Percentiles rank a stretch among this genome's conserved stretches.
Evolutionary conservation across 495 filamentous ascomycete species (phyloP).

Genomic region (Thermothielavioides terrestris): DNA sequence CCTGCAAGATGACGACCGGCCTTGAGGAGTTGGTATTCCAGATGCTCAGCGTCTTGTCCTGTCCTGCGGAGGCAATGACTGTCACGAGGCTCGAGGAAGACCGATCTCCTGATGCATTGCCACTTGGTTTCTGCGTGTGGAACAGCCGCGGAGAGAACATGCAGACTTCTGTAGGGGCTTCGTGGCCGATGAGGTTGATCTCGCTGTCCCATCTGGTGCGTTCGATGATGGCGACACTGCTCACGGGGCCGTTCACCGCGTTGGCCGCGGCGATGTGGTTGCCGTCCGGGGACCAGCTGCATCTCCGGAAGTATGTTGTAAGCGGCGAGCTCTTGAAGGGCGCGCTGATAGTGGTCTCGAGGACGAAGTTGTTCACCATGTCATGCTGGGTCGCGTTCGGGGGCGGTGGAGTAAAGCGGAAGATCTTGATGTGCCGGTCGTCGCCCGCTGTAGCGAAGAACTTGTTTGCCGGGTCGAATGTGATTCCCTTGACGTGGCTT

Average conservation of each 20-base stretch:
- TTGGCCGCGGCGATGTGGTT: conserved; percentile 96
- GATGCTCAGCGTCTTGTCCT: conserved; percentile 88
- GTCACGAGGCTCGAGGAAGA: conserved; percentile 54
- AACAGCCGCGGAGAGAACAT: conserved; percentile 92
- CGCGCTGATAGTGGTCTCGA: conserved; percentile 74
- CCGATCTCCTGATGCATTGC: conserved; percentile 29
- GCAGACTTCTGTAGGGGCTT: conserved; percentile 94
- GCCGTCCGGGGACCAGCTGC: conserved; percentile 95
- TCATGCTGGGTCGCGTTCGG: conserved; percentile 93
- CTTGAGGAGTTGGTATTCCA: conserved; percentile 95
- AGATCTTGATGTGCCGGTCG: conserved; percentile 93
- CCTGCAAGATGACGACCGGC: conserved; percentile 79
- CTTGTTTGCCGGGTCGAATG: conserved; percentile 97
- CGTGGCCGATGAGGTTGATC: conserved; percentile 94
- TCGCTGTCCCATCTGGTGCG: conserved; percentile 89
- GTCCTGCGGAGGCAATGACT: conserved; percentile 91
- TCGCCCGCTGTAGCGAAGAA: conserved; percentile 98
- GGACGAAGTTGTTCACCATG: conserved; percentile 86
- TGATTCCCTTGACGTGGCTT: conserved; percentile 96
- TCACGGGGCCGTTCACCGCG: conserved; percentile 92
- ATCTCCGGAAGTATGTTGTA: conserved; percentile 93
- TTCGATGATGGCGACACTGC: conserved; percentile 92
- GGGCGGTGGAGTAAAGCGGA: conserved; percentile 81
- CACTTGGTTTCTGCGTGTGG: conserved; percentile 53
- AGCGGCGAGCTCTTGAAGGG: conserved; percentile 85